Percentiles rank a stretch among this genome's conserved stretches.
These are phyloP conservation scores for Leucoagaricus sp. DNA, from an alignment of 1,284 basidiomycete species.

Conservation along the genomic window DNA sequence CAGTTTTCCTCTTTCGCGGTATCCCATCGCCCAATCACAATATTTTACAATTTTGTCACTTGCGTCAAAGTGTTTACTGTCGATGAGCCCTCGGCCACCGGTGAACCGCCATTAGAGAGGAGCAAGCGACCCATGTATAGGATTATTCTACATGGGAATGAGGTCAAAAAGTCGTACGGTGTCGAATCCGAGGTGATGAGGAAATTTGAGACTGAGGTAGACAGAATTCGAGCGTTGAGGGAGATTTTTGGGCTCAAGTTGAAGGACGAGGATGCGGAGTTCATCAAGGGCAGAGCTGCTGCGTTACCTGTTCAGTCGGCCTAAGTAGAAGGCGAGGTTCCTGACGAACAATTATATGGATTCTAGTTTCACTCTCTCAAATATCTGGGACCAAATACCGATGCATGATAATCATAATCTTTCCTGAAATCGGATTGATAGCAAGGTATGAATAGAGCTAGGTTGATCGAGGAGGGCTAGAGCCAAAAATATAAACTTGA, in stretches of 20 bases:
- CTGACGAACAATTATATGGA: no score
- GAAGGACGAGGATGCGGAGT: conserved; percentile 2
- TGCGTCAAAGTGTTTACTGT: conserved; percentile 30
- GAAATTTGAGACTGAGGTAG: conserved; percentile 30
- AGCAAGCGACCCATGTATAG: conserved; percentile 27
- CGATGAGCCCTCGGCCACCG: conserved; percentile 18
- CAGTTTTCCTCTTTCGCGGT: conserved; percentile 31
- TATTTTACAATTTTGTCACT: conserved; percentile 35
- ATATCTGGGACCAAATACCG: no score
- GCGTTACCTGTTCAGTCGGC: no score
- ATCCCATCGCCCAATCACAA: conserved; percentile 23
- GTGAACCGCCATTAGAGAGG: conserved; percentile 13
- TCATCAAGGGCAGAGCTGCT: conserved; percentile 5
- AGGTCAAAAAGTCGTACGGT: conserved; percentile 29
- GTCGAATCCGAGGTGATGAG: conserved; percentile 25
- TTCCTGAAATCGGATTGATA: no score
- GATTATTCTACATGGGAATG: conserved; percentile 28
- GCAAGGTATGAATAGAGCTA: no score
- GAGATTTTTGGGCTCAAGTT: conserved; percentile 31
- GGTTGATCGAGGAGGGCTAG: no score
- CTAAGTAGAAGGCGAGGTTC: no score
- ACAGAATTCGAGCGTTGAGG: conserved; percentile 32
- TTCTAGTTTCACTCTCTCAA: no score
- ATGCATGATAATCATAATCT: no score
- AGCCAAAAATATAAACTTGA: no score